Evolutionary conservation across 768 basidiomycete species (phyloP).

Genomic region (Psilocybe subaeruginosa): DNA sequence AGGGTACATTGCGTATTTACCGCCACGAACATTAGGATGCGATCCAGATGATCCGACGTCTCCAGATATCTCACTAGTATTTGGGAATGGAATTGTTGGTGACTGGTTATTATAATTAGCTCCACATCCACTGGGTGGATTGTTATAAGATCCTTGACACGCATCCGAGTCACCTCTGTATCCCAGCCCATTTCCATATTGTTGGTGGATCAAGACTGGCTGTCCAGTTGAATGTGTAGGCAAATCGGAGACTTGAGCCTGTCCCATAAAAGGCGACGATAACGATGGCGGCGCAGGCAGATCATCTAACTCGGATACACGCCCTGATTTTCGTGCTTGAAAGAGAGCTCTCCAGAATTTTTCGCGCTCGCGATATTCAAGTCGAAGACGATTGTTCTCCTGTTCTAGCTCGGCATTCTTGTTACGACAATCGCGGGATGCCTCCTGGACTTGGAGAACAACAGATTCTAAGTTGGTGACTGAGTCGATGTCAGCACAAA

Average conservation of each 20-base stretch:
- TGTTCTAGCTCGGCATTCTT: constrained; percentile 66
- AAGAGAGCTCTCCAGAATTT: constrained; percentile 73
- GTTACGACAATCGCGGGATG: constrained; percentile 66
- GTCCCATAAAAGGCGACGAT: constrained; percentile 41
- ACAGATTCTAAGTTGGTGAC: constrained; percentile 87
- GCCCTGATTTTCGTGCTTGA: constrained; percentile 62
- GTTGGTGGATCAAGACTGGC: constrained; percentile 36
- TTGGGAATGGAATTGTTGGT: constrained; percentile 42
- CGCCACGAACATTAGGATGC: constrained; percentile 40
- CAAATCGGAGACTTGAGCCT: constrained; percentile 33
- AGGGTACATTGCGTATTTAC: constrained; percentile 55
- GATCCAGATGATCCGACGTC: constrained; percentile 31
- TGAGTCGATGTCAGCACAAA: constrained; percentile 23
- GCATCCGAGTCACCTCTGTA: constrained; percentile 55
- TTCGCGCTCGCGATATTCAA: constrained; percentile 73
- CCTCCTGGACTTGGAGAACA: constrained; percentile 82
- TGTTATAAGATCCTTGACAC: constrained; percentile 47
- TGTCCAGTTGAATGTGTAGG: constrained; percentile 32
- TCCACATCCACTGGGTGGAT: constrained; percentile 23
- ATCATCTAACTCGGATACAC: constrained; percentile 55
- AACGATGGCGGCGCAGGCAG: constrained; percentile 51
- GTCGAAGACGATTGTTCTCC: constrained; percentile 65
- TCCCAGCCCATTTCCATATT: constrained; percentile 36
- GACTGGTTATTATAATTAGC: constrained; percentile 39
- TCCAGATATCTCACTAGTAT: constrained; percentile 16